Percentiles rank a stretch among this genome's conserved stretches.
These are phyloP conservation scores for Geranomyces michiganensis DNA, from an alignment of 192 early-diverging fungal genomes.

Conservation along the genomic window DNA sequence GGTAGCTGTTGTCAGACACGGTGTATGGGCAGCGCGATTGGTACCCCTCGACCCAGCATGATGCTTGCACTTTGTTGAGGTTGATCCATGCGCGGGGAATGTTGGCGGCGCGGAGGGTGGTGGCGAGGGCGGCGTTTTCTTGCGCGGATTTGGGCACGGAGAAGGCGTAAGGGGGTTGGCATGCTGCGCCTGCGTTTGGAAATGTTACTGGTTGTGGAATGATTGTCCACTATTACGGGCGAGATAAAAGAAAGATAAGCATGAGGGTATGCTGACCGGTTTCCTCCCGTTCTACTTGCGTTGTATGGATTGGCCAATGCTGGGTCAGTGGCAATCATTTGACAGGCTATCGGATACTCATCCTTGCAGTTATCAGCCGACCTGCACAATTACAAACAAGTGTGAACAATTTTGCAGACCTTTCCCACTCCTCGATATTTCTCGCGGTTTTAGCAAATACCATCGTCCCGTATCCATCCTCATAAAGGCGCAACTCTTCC, in stretches of 20 bases:
- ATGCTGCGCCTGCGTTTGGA: neutral
- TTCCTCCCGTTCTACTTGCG: too few species aligned
- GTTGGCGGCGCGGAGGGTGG: neutral
- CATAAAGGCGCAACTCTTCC: slow-evolving; percentile 19
- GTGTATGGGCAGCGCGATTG: slow-evolving; percentile 16
- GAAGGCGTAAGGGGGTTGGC: slow-evolving; percentile 14
- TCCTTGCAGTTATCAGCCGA: slow-evolving; percentile 6
- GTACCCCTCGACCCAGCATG: slow-evolving; percentile 32
- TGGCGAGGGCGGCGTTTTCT: slow-evolving; percentile 6
- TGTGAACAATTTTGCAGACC: too few species aligned
- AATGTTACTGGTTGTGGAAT: neutral
- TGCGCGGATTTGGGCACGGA: slow-evolving; percentile 16
- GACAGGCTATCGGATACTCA: slow-evolving; percentile 5
- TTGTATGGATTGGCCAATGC: slow-evolving; percentile 6
- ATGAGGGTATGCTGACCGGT: too few species aligned
- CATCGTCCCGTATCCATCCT: slow-evolving; percentile 15
- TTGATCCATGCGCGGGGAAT: slow-evolving; percentile 26
- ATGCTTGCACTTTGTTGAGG: slow-evolving; percentile 2
- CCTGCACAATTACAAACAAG: neutral
- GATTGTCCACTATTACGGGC: neutral
- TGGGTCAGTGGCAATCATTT: neutral
- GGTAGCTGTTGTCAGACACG: slow-evolving; percentile 12
- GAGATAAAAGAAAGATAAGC: neutral
- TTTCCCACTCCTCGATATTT: too few species aligned
- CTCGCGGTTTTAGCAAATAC: neutral